Evolutionary conservation across 2,329 filamentous ascomycete species (phyloP).

Genomic region (Xylogone sp.): DNA sequence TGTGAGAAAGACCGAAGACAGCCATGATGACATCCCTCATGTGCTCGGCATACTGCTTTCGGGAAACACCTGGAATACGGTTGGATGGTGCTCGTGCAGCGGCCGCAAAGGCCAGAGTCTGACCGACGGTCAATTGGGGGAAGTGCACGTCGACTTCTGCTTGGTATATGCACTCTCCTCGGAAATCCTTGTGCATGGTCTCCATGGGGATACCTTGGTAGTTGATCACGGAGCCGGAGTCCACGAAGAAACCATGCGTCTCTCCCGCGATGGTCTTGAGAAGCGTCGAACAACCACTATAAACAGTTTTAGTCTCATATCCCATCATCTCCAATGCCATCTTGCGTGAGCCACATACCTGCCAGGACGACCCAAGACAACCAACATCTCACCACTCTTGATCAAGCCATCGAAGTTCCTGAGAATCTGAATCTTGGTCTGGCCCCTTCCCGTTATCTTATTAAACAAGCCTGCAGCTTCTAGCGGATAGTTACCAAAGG

Average conservation of each 20-base stretch:
- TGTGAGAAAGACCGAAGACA: slow-evolving; percentile 70
- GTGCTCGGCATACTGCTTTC: slow-evolving; percentile 49
- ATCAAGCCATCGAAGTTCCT: slow-evolving; percentile 61
- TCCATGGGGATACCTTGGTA: slow-evolving; percentile 53
- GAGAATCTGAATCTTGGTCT: slow-evolving; percentile 54
- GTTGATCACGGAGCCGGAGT: slow-evolving; percentile 47
- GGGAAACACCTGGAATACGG: slow-evolving; percentile 57
- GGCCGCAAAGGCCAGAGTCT: slow-evolving; percentile 71
- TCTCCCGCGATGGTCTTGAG: slow-evolving; percentile 55
- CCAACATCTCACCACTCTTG: slow-evolving; percentile 60
- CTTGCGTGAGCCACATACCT: slow-evolving; percentile 30
- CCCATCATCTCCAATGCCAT: not conserved
- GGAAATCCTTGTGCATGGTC: slow-evolving; percentile 55
- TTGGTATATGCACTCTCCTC: slow-evolving; percentile 69
- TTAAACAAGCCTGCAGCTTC: slow-evolving; percentile 41
- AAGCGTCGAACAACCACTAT: slow-evolving; percentile 59
- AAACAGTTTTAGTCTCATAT: not conserved
- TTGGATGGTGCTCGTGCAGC: slow-evolving; percentile 65
- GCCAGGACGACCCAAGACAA: slow-evolving; percentile 64
- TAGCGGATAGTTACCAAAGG: slow-evolving; percentile 58
- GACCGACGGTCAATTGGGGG: slow-evolving; percentile 70
- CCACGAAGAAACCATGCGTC: slow-evolving; percentile 52
- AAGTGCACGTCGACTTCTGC: slow-evolving; percentile 75
- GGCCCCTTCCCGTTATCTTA: slow-evolving; percentile 45
- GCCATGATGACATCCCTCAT: slow-evolving; percentile 58